Conservation (phyloP, 306 rosid genomes). For the Acmispon strigosus region DNA sequence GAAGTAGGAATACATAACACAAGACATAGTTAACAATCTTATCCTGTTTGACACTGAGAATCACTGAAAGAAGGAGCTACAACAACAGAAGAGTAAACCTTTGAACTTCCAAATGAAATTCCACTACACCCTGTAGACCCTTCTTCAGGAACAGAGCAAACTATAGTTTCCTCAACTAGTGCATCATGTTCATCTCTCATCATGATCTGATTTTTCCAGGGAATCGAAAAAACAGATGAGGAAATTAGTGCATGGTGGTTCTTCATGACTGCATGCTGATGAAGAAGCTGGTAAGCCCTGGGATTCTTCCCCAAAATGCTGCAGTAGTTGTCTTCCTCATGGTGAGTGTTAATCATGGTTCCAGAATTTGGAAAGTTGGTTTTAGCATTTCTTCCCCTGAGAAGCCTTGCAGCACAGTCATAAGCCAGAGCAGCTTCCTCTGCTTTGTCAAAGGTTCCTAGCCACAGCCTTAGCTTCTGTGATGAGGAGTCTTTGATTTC, state of each 20-base stretch:
- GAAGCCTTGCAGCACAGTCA: conserved; percentile 81
- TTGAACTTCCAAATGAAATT: conserved; percentile 58
- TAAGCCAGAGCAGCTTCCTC: conserved; percentile 84
- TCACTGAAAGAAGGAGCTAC: conserved; percentile 89
- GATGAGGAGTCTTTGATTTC: conserved; percentile 82
- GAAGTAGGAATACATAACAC: neutral
- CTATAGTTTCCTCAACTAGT: conserved; percentile 65
- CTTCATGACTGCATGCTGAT: conserved; percentile 61
- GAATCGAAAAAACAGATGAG: conserved; percentile 21
- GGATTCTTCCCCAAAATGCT: conserved; percentile 58
- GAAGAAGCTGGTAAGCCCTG: conserved; percentile 56
- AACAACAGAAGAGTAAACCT: conserved; percentile 87
- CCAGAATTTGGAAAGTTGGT: conserved; percentile 57
- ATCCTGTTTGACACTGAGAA: conserved; percentile 16
- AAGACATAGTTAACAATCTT: conserved; percentile 5
- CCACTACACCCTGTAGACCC: conserved; percentile 16
- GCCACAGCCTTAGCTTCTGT: conserved; percentile 83
- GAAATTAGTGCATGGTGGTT: conserved; percentile 49
- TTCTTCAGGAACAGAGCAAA: conserved; percentile 39
- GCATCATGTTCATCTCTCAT: conserved; percentile 23
- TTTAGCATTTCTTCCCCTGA: conserved; percentile 80
- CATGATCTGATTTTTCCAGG: conserved; percentile 17
- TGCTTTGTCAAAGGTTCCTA: conserved; percentile 74
- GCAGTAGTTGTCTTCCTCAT: conserved; percentile 33
- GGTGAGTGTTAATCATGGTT: conserved; percentile 13